Evolutionary conservation across 2,329 filamentous ascomycete genomes (phyloP).

Genomic region (Fusarium sp.): DNA sequence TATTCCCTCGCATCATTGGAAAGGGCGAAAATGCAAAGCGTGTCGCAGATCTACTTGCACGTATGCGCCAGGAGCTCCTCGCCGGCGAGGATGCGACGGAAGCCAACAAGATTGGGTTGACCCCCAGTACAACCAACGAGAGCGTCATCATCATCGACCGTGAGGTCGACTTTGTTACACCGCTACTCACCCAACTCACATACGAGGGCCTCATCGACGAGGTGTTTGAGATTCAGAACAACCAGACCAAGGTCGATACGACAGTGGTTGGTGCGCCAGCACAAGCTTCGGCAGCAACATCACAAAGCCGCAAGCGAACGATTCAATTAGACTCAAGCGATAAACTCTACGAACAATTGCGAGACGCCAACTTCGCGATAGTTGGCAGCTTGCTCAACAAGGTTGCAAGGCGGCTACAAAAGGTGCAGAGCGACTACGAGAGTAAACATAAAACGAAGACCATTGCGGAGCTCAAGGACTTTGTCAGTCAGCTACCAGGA

Average conservation of each 20-base stretch:
- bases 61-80: conserved; percentile 90
- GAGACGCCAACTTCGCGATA: conserved; percentile 95
- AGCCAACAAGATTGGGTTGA: conserved; percentile 72
- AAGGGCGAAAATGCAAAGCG: conserved; percentile 95
- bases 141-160: conserved; percentile 95
- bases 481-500: conserved; percentile 91
- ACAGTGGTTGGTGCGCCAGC: conserved; percentile 84
- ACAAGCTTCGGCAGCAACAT: conserved; percentile 67
- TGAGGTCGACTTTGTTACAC: conserved; percentile 93
- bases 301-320: conserved; percentile 81
- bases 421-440: conserved; percentile 88
- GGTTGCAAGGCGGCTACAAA: conserved; percentile 85
- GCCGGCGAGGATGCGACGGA: conserved; percentile 81
- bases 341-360: conserved; percentile 86
- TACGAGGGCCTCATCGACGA: conserved; percentile 98
- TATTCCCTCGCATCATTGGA: conserved; percentile 94
- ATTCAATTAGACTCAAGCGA: conserved; percentile 91
- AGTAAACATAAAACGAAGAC: conserved; percentile 89
- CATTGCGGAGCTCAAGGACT: conserved; percentile 90
- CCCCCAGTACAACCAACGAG: conserved; percentile 89
- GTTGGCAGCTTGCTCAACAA: conserved; percentile 91
- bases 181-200: conserved; percentile 92
- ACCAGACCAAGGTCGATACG: conserved; percentile 92
- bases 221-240: conserved; percentile 90
- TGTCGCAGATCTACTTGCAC: conserved; percentile 85